Conservation (phyloP, 1,139 yeast species). For the Protomyces macrosporus region DNA sequence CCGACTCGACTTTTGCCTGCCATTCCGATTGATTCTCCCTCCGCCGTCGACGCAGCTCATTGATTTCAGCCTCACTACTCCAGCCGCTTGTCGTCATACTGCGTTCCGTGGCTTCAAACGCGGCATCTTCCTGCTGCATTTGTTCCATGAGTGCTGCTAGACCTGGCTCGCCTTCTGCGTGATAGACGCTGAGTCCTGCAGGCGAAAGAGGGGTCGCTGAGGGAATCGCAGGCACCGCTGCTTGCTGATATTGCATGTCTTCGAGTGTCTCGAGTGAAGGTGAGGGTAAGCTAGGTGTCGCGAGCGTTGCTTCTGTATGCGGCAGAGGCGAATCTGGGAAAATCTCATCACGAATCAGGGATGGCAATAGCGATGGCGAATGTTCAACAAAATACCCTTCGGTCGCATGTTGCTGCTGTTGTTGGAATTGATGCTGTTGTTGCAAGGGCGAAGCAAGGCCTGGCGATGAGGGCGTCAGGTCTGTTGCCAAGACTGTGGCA, state of each 20-base stretch:
- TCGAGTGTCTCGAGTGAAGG: neutral
- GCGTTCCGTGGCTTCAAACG: conserved; percentile 24
- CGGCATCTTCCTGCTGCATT: conserved; percentile 26
- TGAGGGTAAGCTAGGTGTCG: neutral
- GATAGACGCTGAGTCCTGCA: neutral
- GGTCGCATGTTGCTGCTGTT: neutral
- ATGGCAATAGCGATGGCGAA: neutral
- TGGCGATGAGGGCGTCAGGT: neutral
- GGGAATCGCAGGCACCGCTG: neutral
- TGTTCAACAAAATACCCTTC: neutral
- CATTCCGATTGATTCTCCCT: conserved; percentile 20
- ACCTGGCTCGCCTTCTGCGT: neutral
- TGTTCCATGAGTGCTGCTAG: conserved; percentile 24
- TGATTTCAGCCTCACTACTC: conserved; percentile 24
- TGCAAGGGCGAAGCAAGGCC: neutral
- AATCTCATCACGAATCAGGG: neutral
- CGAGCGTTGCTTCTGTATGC: neutral
- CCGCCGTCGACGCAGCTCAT: conserved; percentile 14
- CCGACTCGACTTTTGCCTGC: conserved; percentile 46
- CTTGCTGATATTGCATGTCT: neutral
- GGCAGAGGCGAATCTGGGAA: neutral
- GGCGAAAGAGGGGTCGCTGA: neutral
- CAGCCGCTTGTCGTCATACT: conserved; percentile 26
- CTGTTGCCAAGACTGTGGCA: neutral
- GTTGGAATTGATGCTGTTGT: neutral